Evolutionary conservation across 129 eudicot genomes (phyloP).

Genomic region (Mikania micrantha): DNA sequence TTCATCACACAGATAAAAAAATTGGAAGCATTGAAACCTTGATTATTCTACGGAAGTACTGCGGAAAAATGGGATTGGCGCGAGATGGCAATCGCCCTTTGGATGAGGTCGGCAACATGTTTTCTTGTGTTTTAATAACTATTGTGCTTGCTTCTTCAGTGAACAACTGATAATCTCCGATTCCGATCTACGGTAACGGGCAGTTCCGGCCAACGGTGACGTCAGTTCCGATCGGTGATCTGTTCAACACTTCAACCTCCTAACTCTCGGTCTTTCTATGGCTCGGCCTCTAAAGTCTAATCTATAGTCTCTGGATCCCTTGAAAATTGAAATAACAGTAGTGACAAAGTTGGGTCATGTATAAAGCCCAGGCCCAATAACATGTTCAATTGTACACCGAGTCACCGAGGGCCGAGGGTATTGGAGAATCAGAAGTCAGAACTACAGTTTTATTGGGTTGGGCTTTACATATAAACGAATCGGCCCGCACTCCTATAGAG

Average conservation of each 20-base stretch:
- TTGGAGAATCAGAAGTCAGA: too few relatives aligned
- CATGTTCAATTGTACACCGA: too few relatives aligned
- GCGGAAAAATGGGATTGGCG: conserved; percentile 65
- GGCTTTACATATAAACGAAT: too few relatives aligned
- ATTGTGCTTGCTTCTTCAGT: conserved; percentile 3
- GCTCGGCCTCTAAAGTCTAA: neutral
- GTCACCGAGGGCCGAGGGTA: too few relatives aligned
- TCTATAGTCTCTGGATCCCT: conserved; percentile 12
- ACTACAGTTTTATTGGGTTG: too few relatives aligned
- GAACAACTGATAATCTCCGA: neutral
- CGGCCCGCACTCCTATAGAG: too few relatives aligned
- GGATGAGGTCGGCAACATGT: conserved; percentile 73
- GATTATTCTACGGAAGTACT: conserved; percentile 84
- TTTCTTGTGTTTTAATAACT: conserved; percentile 11
- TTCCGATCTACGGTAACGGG: neutral
- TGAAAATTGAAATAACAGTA: neutral
- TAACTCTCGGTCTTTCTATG: neutral
- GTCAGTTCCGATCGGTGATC: conserved; percentile 10
- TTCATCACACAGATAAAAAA: neutral
- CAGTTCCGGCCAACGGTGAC: conserved; percentile 8
- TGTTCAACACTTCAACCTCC: neutral
- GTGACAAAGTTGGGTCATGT: neutral
- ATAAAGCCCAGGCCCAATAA: conserved; percentile 9
- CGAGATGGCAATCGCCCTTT: conserved; percentile 80
- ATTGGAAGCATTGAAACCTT: conserved; percentile 43